Evolutionary conservation across 225 moss, liverwort and hornwort genomes (phyloP).

Genomic region (Neckera pumila): DNA sequence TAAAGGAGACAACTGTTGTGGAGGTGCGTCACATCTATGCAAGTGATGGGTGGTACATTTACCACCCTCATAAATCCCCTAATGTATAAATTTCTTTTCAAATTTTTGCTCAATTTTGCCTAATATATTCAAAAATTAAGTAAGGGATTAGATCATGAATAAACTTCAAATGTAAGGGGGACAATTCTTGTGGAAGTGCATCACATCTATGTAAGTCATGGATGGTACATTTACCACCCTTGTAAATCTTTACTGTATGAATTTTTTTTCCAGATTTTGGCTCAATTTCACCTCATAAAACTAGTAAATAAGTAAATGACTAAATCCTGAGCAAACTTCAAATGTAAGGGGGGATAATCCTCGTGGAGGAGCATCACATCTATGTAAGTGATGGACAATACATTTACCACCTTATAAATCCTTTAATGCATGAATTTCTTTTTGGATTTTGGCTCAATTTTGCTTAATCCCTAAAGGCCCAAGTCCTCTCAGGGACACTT

Average conservation of each 20-base stretch:
- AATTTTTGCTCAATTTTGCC: not conserved
- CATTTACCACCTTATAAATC: not conserved
- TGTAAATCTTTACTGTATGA: not conserved
- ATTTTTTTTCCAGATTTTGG: not conserved
- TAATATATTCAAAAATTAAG: too few relatives aligned
- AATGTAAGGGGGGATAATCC: not conserved
- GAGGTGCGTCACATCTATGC: not conserved
- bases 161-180: not conserved
- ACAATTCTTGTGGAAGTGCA: rapidly evolving
- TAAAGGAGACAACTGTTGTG: rapidly evolving
- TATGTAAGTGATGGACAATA: not conserved
- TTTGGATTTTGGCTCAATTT: not conserved
- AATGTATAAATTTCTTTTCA: not conserved
- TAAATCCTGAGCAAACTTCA: not conserved
- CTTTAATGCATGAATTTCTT: not conserved
- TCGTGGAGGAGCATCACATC: rapidly evolving
- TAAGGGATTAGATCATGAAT: rapidly evolving
- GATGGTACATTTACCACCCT: not conserved
- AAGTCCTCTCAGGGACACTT: too few relatives aligned
- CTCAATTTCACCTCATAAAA: too few relatives aligned
- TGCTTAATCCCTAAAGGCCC: too few relatives aligned
- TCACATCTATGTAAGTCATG: not conserved
- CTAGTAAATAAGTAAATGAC: not conserved
- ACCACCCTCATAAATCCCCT: not conserved
- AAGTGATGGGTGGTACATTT: not conserved